A percentile compares a stretch with the other conserved stretches of the same genome.
Conservation (phyloP, 805 yeast species). For the Wickerhamiella domercqiae region DNA sequence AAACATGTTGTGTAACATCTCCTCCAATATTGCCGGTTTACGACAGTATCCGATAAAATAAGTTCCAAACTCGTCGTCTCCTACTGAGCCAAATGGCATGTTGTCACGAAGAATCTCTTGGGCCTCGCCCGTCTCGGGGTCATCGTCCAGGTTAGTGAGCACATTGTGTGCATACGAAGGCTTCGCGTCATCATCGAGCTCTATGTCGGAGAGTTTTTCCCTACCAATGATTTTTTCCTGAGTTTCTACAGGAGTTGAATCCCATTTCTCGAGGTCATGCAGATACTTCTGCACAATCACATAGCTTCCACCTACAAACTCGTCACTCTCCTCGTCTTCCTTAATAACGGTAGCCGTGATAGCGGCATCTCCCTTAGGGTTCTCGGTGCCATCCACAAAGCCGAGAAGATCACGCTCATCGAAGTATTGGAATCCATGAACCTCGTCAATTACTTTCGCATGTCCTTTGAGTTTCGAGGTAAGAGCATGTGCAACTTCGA, state of each 20-base stretch:
- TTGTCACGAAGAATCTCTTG: conserved; percentile 16
- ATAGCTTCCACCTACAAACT: conserved; percentile 15
- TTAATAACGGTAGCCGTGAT: conserved; percentile 9
- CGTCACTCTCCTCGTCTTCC: conserved; percentile 6
- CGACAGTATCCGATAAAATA: conserved; percentile 16
- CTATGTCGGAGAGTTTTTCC: conserved; percentile 14
- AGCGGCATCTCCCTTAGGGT: conserved; percentile 13
- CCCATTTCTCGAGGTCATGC: conserved; percentile 15
- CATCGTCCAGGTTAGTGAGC: conserved; percentile 51
- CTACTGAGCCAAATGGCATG: conserved; percentile 17
- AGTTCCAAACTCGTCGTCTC: conserved; percentile 16
- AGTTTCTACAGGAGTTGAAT: conserved; percentile 10
- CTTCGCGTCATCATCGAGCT: conserved; percentile 13
- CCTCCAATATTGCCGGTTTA: conserved; percentile 11
- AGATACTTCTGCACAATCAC: conserved; percentile 18
- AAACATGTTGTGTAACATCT: conserved; percentile 17
- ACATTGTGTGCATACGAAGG: conserved; percentile 24
- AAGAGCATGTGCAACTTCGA: conserved; percentile 13
- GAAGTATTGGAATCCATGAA: conserved; percentile 16
- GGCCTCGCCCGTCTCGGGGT: conserved; percentile 25
- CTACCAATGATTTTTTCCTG: conserved; percentile 17
- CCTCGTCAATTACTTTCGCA: conserved; percentile 16
- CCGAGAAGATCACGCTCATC: conserved; percentile 18
- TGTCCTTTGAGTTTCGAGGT: conserved; percentile 9
- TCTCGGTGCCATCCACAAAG: conserved; percentile 19